These are phyloP conservation scores for Carex myosuroides DNA, from an alignment of 176 grass and related monocot genomes.

Conservation along the genomic window DNA sequence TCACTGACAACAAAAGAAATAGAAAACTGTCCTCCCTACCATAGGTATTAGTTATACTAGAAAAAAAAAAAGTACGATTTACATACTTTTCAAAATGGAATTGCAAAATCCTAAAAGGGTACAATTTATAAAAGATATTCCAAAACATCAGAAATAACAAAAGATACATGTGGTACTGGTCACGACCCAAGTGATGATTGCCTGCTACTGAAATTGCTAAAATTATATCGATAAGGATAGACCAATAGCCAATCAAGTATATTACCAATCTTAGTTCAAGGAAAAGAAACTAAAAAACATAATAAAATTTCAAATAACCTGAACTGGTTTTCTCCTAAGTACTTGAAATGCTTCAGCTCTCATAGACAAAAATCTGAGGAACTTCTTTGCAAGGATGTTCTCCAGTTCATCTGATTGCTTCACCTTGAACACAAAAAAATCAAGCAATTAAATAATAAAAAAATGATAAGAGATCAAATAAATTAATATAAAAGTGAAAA, in stretches of 20 bases:
- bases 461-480: neutral
- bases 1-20: neutral
- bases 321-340: conserved; percentile 90
- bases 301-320: conserved; percentile 35
- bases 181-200: neutral
- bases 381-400: conserved; percentile 96
- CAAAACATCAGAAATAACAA: neutral
- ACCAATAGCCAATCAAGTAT: neutral
- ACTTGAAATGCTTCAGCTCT: conserved; percentile 96
- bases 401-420: conserved; percentile 98
- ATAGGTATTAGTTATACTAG: neutral
- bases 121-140: neutral
- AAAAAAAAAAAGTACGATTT: neutral
- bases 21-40: neutral
- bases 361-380: conserved; percentile 95
- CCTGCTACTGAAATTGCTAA: neutral
- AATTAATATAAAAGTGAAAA: neutral
- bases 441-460: conserved; percentile 6
- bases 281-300: neutral
- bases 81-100: neutral
- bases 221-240: neutral
- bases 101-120: neutral
- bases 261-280: neutral
- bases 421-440: conserved; percentile 35
- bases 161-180: neutral